These are phyloP conservation scores for Fusarium sororula DNA, from an alignment of 2,329 filamentous ascomycete species.

Conservation along the genomic window DNA sequence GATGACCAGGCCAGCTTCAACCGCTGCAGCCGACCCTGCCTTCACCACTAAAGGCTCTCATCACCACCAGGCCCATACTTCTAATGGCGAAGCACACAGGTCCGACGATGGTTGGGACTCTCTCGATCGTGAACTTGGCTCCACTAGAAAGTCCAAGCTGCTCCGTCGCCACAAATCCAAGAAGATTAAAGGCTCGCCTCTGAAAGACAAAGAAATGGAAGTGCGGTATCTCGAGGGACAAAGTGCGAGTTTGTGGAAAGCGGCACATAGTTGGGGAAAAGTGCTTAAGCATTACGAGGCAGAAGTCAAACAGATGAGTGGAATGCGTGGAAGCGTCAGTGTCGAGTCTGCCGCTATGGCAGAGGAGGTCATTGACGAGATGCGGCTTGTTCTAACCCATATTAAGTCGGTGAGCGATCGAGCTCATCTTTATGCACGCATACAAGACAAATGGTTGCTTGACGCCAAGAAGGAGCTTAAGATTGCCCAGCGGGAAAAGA, in stretches of 20 bases:
- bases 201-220: neutral
- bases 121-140: neutral
- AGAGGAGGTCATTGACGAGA: neutral
- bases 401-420: neutral
- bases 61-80: neutral
- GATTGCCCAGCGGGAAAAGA: neutral
- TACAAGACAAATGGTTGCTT: neutral
- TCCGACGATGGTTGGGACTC: neutral
- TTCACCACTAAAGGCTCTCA: neutral
- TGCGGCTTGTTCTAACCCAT: neutral
- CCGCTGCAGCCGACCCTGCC: neutral
- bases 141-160: neutral
- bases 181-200: neutral
- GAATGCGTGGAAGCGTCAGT: no score
- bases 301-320: neutral
- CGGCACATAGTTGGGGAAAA: neutral
- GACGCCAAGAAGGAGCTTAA: neutral
- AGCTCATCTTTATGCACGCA: neutral
- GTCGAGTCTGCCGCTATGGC: neutral
- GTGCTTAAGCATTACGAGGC: neutral
- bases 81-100: neutral
- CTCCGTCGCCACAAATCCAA: neutral
- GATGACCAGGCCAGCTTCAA: neutral
- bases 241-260: neutral
- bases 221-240: neutral